These are phyloP conservation scores for Citrus sinensis DNA, from an alignment of 345 rosid genomes.

Conservation along the genomic window DNA sequence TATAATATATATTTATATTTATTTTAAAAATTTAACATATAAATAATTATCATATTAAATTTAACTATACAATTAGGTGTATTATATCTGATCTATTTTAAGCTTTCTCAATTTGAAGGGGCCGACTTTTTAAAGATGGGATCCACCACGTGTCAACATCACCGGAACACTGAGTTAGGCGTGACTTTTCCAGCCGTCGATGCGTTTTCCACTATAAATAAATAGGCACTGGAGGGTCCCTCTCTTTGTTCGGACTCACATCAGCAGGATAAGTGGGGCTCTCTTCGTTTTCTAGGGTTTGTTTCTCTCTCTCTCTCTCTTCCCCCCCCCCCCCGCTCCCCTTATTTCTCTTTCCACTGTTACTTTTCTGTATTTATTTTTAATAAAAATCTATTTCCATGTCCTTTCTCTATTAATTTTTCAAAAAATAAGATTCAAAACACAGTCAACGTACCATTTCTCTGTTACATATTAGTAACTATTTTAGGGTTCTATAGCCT, in stretches of 20 bases:
- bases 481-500: neutral
- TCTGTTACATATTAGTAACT: neutral
- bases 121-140: too few species aligned
- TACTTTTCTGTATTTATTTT: neutral
- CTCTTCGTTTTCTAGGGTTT: conserved; percentile 32
- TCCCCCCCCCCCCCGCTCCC: neutral
- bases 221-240: conserved; percentile 31
- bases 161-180: neutral
- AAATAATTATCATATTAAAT: too few species aligned
- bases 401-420: neutral
- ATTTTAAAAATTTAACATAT: too few species aligned
- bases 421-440: neutral
- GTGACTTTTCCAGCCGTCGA: conserved; percentile 23
- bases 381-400: neutral
- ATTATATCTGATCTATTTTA: too few species aligned
- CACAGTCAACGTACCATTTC: conserved; percentile 15
- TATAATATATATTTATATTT: too few species aligned
- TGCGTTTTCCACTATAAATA: conserved; percentile 13
- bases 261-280: conserved; percentile 29
- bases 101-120: too few species aligned
- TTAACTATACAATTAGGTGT: too few species aligned
- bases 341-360: neutral
- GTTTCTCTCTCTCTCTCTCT: neutral
- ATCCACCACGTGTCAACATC: conserved; percentile 10
- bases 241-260: conserved; percentile 19